These are phyloP conservation scores for Metschnikowia peoriensis DNA, from an alignment of 805 yeast species.

Conservation along the genomic window DNA sequence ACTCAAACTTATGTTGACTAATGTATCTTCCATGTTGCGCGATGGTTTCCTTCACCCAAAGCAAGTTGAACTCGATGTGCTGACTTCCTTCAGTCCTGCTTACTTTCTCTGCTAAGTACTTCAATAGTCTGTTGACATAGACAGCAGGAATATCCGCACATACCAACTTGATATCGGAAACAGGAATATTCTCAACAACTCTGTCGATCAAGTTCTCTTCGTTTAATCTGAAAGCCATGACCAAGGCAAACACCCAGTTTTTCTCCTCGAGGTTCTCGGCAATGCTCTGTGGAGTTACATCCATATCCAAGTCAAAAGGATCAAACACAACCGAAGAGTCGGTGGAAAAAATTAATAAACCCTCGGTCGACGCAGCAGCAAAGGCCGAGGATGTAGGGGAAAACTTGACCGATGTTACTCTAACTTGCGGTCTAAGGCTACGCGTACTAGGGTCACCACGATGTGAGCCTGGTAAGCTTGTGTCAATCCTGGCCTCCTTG, in stretches of 20 bases:
- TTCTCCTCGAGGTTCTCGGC: slow-evolving; percentile 54
- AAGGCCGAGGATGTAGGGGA: slow-evolving; percentile 90
- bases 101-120: slow-evolving; percentile 61
- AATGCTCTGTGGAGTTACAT: slow-evolving; percentile 81
- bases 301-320: slow-evolving; percentile 92
- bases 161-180: slow-evolving; percentile 66
- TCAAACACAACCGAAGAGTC: slow-evolving; percentile 78
- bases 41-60: slow-evolving; percentile 75
- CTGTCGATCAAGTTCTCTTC: slow-evolving; percentile 70
- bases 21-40: slow-evolving; percentile 78
- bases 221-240: slow-evolving; percentile 92
- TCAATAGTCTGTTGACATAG: slow-evolving; percentile 65
- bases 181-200: slow-evolving; percentile 71
- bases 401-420: slow-evolving; percentile 74
- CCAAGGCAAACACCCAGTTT: slow-evolving; percentile 72
- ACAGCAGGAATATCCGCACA: slow-evolving; percentile 71
- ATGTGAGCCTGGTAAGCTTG: slow-evolving; percentile 79
- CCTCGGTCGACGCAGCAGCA: slow-evolving; percentile 96
- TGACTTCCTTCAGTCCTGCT: slow-evolving; percentile 57
- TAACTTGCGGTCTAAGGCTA: slow-evolving; percentile 73
- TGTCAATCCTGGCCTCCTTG: slow-evolving; percentile 75
- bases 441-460: slow-evolving; percentile 76
- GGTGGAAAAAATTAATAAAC: slow-evolving; percentile 76
- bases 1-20: slow-evolving; percentile 56
- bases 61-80: slow-evolving; percentile 78